Evolutionary conservation across 495 filamentous ascomycete genomes (phyloP).

Genomic region (Hypomontagnella submonticulosa): DNA sequence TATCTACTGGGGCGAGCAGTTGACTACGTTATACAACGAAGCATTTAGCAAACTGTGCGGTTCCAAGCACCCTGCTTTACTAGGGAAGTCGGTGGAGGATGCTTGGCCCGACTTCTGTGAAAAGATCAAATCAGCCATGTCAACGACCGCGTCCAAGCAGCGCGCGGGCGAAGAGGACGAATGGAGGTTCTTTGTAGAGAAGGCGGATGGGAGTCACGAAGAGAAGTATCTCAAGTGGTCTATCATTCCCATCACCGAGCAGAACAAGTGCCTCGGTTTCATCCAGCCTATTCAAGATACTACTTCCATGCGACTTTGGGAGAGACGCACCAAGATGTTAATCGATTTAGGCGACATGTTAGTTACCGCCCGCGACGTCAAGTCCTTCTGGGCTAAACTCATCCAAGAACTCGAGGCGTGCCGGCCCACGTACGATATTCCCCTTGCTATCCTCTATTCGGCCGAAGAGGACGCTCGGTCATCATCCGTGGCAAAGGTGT

Average conservation of each 20-base stretch:
- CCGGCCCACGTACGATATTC: constrained; percentile 63
- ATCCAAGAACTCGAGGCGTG: constrained; percentile 68
- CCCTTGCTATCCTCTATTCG: constrained; percentile 72
- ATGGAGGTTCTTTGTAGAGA: constrained; percentile 73
- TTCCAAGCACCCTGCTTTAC: constrained; percentile 72
- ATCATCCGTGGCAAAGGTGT: constrained; percentile 67
- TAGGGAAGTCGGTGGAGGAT: constrained; percentile 70
- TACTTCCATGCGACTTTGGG: constrained; percentile 70
- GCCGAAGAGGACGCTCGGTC: constrained; percentile 66
- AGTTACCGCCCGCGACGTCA: constrained; percentile 71
- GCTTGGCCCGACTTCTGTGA: constrained; percentile 77
- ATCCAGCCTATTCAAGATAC: constrained; percentile 72
- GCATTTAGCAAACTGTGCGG: constrained; percentile 75
- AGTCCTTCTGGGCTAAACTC: constrained; percentile 68
- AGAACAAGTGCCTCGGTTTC: constrained; percentile 62
- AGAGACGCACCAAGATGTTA: constrained; percentile 71
- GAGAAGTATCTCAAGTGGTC: constrained; percentile 77
- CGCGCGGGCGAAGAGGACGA: constrained; percentile 74
- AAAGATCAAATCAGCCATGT: constrained; percentile 66
- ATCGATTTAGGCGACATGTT: constrained; percentile 76
- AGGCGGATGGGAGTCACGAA: constrained; percentile 67
- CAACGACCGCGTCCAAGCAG: constrained; percentile 63
- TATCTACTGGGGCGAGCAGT: constrained; percentile 75
- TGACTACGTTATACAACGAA: constrained; percentile 77
- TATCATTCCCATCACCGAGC: constrained; percentile 70